Evolutionary conservation across 1,284 basidiomycete genomes (phyloP).

Genomic region (Mycosarcoma mackinlayi): DNA sequence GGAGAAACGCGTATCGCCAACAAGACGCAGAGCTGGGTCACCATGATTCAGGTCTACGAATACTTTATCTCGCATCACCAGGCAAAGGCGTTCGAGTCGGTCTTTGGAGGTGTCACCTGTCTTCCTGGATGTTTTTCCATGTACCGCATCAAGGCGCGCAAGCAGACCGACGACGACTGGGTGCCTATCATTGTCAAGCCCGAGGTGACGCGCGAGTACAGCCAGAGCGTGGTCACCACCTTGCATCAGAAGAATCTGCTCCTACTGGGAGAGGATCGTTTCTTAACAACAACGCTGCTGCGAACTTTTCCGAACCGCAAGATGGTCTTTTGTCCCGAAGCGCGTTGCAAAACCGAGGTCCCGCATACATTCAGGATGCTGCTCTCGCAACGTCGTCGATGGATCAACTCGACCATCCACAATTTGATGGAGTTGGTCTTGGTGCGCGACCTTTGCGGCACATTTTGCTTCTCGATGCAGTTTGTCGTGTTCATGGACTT

Average conservation of each 20-base stretch:
- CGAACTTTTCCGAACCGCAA: slow-evolving; percentile 93
- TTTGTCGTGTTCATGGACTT: slow-evolving; percentile 99
- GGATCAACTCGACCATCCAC: slow-evolving; percentile 99
- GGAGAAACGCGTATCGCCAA: slow-evolving; percentile 98
- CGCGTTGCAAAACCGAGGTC: slow-evolving; percentile 91
- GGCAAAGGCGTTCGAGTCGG: slow-evolving; percentile 97
- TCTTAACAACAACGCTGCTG: slow-evolving; percentile 77
- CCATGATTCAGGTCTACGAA: slow-evolving; percentile 96
- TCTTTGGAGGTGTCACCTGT: slow-evolving; percentile 99
- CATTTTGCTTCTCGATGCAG: slow-evolving; percentile 74
- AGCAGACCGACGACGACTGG: slow-evolving; percentile 86
- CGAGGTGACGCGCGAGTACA: slow-evolving; percentile 97
- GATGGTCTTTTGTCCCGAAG: slow-evolving; percentile 99
- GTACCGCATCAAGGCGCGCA: slow-evolving; percentile 96
- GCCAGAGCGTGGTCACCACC: slow-evolving; percentile 89
- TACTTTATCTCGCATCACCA: slow-evolving; percentile 99
- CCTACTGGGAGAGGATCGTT: slow-evolving; percentile 96
- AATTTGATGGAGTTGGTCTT: slow-evolving; percentile 99
- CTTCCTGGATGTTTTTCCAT: slow-evolving; percentile 99
- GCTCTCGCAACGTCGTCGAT: slow-evolving; percentile 94
- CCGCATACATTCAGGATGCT: slow-evolving; percentile 94
- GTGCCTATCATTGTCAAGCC: slow-evolving; percentile 96
- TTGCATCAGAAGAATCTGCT: slow-evolving; percentile 98
- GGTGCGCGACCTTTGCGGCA: slow-evolving; percentile 85
- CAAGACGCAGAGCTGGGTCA: slow-evolving; percentile 94